Evolutionary conservation across 805 yeast species (phyloP), one percentile per base, ranked within the genome.

Genomic region (Monosporozyma solicola): DNA sequence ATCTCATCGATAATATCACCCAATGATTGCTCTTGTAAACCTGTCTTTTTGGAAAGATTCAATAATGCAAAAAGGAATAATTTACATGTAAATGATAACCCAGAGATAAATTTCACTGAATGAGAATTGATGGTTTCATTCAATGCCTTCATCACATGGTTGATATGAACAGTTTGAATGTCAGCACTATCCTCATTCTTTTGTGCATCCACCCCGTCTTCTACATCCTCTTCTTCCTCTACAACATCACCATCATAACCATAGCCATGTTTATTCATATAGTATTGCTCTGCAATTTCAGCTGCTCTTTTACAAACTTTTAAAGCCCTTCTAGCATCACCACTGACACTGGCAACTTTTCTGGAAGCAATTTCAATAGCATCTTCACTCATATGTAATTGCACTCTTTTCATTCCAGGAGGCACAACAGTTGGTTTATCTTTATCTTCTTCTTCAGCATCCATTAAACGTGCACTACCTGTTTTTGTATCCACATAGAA

Each of bases 251-350:
- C 68, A 46, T 64, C 68, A 50, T 64, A 64, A 5, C 60, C 61
- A 51, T 59, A 66, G 0, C 72, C 71, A 53, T 66, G 64, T 35
- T 70, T 68, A 41, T 64, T 61, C 62, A 75, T 61, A 61, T 75
- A 80, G 55, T 83, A 86, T 35, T 69, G 62, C 62, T 88, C 95
- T 0, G 96, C 96, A 32, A 91, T 74, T 63, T 89, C 97, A 7
- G 91, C 85, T 0, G 97, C 97, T 53, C 97, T 73, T 41, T 91
- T 77, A 63, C 97, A 86, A 25, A 94, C 86, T 53, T 85, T 85
- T 52, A 94, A 73, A 0, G 96, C 97, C 54, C 98, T 74, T 62
- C 99, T 76, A 1, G 97, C 99, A 73, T 94, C 99, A 54, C 99
- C 99, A 65, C 95, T 87, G 2, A 94, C 97, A 70, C 94, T 82